Percentiles rank a stretch among this genome's conserved stretches.
phyloP scores from a whole-genome alignment of 1,139 yeast species.

The Blastobotrys indianensis region DNA sequence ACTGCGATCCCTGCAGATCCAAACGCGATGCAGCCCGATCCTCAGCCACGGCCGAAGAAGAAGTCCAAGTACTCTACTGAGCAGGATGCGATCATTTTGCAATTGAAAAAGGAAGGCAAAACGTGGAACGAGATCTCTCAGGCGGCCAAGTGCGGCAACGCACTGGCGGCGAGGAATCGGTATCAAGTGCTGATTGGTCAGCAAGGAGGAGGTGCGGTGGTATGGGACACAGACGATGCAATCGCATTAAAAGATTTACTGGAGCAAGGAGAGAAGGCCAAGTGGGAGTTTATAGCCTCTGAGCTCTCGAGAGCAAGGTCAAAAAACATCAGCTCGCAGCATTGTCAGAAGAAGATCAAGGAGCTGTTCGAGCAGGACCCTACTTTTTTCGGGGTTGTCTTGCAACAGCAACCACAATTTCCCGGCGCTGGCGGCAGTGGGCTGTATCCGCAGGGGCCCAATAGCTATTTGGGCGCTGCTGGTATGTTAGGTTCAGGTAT shows the following conservation, averaged over 20 bases:
- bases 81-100: conserved; percentile 62
- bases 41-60: conserved; percentile 49
- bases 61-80: conserved; percentile 61
- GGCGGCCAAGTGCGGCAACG: conserved; percentile 57
- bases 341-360: conserved; percentile 51
- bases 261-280: conserved; percentile 67
- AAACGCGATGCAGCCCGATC: conserved; percentile 32
- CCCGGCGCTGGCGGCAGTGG: conserved; percentile 7
- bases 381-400: conserved; percentile 46
- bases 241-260: conserved; percentile 45
- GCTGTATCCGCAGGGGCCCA: too few relatives aligned
- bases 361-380: conserved; percentile 55
- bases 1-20: conserved; percentile 33
- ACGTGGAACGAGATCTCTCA: conserved; percentile 75
- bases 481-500: too few relatives aligned
- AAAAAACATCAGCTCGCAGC: conserved; percentile 47
- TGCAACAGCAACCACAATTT: conserved; percentile 1
- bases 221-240: conserved; percentile 59
- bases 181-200: conserved; percentile 80
- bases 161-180: conserved; percentile 69
- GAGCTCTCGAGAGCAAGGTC: conserved; percentile 59
- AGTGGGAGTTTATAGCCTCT: conserved; percentile 58
- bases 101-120: conserved; percentile 56
- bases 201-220: conserved; percentile 68
- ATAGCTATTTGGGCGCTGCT: too few relatives aligned